phyloP scores from a whole-genome alignment of 106 monocot genomes.

The Apostasia ramifera region DNA sequence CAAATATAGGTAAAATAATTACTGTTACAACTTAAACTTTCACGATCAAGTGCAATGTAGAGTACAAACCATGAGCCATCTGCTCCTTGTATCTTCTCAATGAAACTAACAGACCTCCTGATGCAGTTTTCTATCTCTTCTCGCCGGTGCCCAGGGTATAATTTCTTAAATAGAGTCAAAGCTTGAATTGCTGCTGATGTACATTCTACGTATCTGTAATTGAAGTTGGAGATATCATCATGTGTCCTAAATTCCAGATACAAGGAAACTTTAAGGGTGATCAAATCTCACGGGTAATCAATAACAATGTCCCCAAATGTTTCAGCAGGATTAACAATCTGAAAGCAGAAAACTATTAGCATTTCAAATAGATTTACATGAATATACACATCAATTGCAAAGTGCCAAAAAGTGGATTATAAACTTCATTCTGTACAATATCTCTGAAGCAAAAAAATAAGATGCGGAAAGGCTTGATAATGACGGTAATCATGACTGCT shows the following conservation, averaged over 20 bases:
- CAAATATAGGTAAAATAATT: background rate
- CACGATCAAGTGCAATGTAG: background rate
- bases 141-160: constrained; percentile 76
- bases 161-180: constrained; percentile 55
- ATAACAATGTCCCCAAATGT: constrained; percentile 94
- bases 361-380: background rate
- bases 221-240: constrained; percentile 4
- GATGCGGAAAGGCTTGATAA: too few relatives aligned
- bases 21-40: background rate
- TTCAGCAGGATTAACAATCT: constrained; percentile 92
- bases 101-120: constrained; percentile 46
- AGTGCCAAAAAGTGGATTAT: too few relatives aligned
- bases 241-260: background rate
- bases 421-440: too few relatives aligned
- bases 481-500: too few relatives aligned
- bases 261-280: background rate
- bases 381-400: too few relatives aligned
- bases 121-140: constrained; percentile 79
- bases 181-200: constrained; percentile 85
- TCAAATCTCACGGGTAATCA: constrained; percentile 74
- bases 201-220: constrained; percentile 82
- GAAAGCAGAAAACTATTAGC: constrained; percentile 14
- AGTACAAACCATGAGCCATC: constrained; percentile 83
- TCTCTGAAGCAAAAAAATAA: too few relatives aligned
- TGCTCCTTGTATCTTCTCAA: constrained; percentile 60